Conservation (phyloP, 169 alveolate genomes). For the Perkinsus chesapeaki region DNA sequence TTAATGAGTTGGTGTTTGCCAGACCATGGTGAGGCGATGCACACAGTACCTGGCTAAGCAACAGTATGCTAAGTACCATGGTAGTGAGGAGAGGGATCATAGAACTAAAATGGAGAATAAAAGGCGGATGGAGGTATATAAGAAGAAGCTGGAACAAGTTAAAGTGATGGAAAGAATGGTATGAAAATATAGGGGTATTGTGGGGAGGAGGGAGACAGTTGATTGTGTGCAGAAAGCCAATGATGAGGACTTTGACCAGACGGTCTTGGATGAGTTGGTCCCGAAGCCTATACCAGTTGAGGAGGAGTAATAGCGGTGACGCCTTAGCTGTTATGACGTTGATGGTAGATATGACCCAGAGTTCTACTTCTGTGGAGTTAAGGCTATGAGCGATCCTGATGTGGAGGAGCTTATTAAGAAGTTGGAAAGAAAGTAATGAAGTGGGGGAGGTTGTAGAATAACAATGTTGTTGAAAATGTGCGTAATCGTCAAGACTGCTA, state of each 20-base stretch:
- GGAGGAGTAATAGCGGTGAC: background rate
- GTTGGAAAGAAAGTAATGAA: slow-evolving; percentile 24
- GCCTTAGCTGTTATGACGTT: background rate
- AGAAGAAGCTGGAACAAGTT: slow-evolving; percentile 49
- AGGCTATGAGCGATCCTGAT: background rate
- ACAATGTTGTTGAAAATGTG: no score
- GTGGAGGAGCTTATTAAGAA: background rate
- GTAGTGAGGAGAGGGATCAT: slow-evolving; percentile 61
- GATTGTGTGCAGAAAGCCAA: slow-evolving; percentile 11
- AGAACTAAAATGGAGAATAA: slow-evolving; percentile 61
- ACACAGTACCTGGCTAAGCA: slow-evolving; percentile 39
- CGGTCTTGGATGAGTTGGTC: slow-evolving; percentile 10
- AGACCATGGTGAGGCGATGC: slow-evolving; percentile 1
- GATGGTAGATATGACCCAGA: background rate
- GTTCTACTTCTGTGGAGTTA: background rate
- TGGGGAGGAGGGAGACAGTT: background rate
- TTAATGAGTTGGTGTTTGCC: slow-evolving; percentile 21
- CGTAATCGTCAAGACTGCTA: no score
- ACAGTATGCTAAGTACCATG: slow-evolving; percentile 74
- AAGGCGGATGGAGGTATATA: slow-evolving; percentile 58
- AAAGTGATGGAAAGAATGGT: background rate
- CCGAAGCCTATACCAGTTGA: slow-evolving; percentile 5
- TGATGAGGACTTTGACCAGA: slow-evolving; percentile 14
- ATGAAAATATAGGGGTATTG: background rate
- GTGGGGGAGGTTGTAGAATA: no score